Base-by-base conservation (phyloP, 129 eudicot genomes). In the Scalesia atractyloides region DNA sequence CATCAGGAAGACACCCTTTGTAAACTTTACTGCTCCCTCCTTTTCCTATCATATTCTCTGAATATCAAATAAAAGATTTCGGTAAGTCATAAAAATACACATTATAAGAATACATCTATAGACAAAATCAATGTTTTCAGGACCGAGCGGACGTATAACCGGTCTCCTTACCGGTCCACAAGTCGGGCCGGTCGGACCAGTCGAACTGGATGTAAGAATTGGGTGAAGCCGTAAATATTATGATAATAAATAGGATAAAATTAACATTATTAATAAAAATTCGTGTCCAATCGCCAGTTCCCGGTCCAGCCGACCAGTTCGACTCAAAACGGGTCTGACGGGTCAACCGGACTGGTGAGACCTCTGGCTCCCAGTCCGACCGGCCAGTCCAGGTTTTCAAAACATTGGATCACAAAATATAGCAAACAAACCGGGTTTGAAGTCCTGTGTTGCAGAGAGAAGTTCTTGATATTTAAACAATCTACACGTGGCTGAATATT, bases 21-120 rank as follows among this genome's bases (percentile, higher is more conserved):
- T 79, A 94, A 64, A 94, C 98, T 66, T 69, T 76, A 78, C 98
- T 94, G 68, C 83, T 94, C 54, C 98, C 98, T 33, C 98, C 98
- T 76, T 88, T 94, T 69, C 98, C 98, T 69, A 94, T 84, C 86
- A 94, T 66, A 72, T 85, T 87, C 54, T 90, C 98, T 94, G 87
- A 39, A 80, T 26, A 59, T 46, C 46, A 49, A 78, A 20, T 4
- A 8, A 64, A 59, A 49, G 0, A 47, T 4, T 18, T 16, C 22
- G 2, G 22, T 16, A 5, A 78, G 72, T 66, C 36, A 53, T 48
- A 36, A 76, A 63, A 68, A 37, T 72, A 56, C 71, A 39, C 6
- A 14, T 44, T 26, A 71, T 53, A 46, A 34, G 36, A 24, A 14
- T 47, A 52, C 4, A 60, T 53, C 41, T 39, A 37, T 7, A 75